Conservation (phyloP, 2,329 filamentous ascomycete species). For the Rhynchosporium secalis region DNA sequence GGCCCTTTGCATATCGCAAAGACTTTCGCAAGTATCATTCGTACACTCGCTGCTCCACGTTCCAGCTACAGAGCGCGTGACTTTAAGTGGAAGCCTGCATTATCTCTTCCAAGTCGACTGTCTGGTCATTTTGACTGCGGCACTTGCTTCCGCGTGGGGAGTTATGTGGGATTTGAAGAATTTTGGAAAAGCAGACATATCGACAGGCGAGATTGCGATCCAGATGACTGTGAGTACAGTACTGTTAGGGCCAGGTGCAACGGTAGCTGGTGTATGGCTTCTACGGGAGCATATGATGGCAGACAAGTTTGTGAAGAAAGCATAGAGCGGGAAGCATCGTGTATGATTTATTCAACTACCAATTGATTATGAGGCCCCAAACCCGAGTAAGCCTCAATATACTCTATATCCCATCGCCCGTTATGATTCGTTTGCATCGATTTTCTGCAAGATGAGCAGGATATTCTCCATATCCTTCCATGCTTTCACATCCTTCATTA, state of each 20-base stretch:
- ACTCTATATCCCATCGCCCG: too few relatives aligned
- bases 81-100: neutral
- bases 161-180: slow-evolving; percentile 9
- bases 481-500: too few relatives aligned
- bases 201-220: neutral
- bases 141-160: slow-evolving; percentile 8
- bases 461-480: too few relatives aligned
- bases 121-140: neutral
- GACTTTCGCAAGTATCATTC: neutral
- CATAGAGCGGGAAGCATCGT: neutral
- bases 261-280: slow-evolving; percentile 1
- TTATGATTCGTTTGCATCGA: too few relatives aligned
- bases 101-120: slow-evolving; percentile 8
- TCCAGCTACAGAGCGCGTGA: neutral
- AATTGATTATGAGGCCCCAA: too few relatives aligned
- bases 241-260: neutral
- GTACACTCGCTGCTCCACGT: neutral
- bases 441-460: too few relatives aligned
- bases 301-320: neutral
- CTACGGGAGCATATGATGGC: slow-evolving; percentile 4
- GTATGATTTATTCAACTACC: neutral
- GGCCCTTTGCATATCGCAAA: slow-evolving; percentile 5
- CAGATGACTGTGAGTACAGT: slow-evolving; percentile 3
- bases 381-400: too few relatives aligned
- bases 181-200: neutral